Percentiles rank a stretch among this genome's conserved stretches.
Evolutionary conservation across 768 basidiomycete genomes (phyloP).

Genomic region (Paxillus ammoniavirescens): DNA sequence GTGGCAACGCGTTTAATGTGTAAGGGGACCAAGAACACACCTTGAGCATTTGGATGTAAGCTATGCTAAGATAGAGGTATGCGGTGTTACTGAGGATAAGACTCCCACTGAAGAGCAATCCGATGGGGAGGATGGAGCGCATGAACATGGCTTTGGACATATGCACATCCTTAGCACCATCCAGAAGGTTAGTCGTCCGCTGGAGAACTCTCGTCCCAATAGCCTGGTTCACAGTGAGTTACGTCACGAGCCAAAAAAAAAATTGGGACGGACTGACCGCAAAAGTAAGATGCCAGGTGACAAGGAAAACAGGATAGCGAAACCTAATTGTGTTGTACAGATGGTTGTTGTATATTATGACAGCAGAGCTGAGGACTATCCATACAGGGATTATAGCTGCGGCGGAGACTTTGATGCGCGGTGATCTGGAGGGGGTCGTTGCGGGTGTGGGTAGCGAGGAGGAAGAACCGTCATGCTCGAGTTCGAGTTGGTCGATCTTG

Average conservation of each 20-base stretch:
- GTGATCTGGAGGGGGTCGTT: slow-evolving; percentile 39
- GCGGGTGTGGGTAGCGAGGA: slow-evolving; percentile 57
- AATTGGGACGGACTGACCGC: slow-evolving; percentile 42
- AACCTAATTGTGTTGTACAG: slow-evolving; percentile 82
- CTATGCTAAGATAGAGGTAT: slow-evolving; percentile 86
- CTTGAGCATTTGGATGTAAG: slow-evolving; percentile 98
- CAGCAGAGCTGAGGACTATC: slow-evolving; percentile 85
- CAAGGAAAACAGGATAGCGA: slow-evolving; percentile 89
- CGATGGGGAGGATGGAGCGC: slow-evolving; percentile 89
- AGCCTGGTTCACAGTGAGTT: slow-evolving; percentile 39
- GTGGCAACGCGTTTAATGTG: background rate
- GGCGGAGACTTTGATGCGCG: slow-evolving; percentile 58
- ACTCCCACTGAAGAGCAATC: slow-evolving; percentile 88
- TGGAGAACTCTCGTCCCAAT: slow-evolving; percentile 85
- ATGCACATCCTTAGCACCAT: slow-evolving; percentile 74
- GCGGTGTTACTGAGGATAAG: slow-evolving; percentile 91
- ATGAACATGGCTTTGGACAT: slow-evolving; percentile 79
- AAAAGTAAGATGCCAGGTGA: slow-evolving; percentile 80
- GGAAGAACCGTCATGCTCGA: slow-evolving; percentile 4
- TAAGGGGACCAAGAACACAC: slow-evolving; percentile 33
- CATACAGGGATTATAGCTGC: slow-evolving; percentile 84
- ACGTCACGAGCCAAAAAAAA: background rate
- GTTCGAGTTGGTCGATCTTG: background rate
- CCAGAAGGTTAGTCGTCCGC: slow-evolving; percentile 77
- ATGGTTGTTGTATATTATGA: slow-evolving; percentile 97